A percentile compares a stretch with the other conserved stretches of the same genome.
phyloP scores from a whole-genome alignment of 208 protist genomes.

The Crithidia fasciculata region DNA sequence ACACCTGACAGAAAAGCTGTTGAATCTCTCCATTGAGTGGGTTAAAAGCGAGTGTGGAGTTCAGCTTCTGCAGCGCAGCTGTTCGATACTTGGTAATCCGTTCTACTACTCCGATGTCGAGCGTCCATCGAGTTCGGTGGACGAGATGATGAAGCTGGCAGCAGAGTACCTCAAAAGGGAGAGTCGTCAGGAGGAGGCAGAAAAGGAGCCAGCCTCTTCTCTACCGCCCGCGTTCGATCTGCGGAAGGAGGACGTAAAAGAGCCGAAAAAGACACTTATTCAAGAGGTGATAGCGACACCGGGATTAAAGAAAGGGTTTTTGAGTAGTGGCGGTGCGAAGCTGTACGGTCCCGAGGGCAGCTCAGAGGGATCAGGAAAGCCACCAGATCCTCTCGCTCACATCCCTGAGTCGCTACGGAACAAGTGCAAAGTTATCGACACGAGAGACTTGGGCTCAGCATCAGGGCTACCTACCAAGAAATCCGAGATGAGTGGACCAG shows the following conservation, averaged over 20 bases:
- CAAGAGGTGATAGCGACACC: slow-evolving; percentile 55
- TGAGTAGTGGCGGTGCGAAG: slow-evolving; percentile 26
- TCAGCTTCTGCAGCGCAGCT: slow-evolving; percentile 42
- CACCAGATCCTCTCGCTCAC: slow-evolving; percentile 66
- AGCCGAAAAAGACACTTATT: slow-evolving; percentile 46
- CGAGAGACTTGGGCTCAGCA: slow-evolving; percentile 5
- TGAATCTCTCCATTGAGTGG: slow-evolving; percentile 75
- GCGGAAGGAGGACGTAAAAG: slow-evolving; percentile 6
- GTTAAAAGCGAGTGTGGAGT: slow-evolving; percentile 78
- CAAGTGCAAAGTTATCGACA: slow-evolving; percentile 83
- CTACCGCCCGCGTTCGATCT: slow-evolving; percentile 28
- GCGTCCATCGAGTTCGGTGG: neutral
- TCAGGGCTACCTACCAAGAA: neutral
- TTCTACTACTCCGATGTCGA: slow-evolving; percentile 39
- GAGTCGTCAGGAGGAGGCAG: neutral
- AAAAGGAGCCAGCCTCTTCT: neutral
- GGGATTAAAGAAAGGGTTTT: slow-evolving; percentile 81
- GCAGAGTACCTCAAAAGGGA: slow-evolving; percentile 33
- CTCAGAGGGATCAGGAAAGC: slow-evolving; percentile 56
- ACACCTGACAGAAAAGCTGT: slow-evolving; percentile 69
- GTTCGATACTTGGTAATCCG: slow-evolving; percentile 44
- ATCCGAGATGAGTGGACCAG: no score
- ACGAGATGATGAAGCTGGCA: slow-evolving; percentile 31
- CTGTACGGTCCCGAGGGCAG: slow-evolving; percentile 73
- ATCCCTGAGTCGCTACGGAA: slow-evolving; percentile 74